Base-by-base conservation (phyloP, 768 basidiomycete genomes). In the Hypholoma sublateritium region DNA sequence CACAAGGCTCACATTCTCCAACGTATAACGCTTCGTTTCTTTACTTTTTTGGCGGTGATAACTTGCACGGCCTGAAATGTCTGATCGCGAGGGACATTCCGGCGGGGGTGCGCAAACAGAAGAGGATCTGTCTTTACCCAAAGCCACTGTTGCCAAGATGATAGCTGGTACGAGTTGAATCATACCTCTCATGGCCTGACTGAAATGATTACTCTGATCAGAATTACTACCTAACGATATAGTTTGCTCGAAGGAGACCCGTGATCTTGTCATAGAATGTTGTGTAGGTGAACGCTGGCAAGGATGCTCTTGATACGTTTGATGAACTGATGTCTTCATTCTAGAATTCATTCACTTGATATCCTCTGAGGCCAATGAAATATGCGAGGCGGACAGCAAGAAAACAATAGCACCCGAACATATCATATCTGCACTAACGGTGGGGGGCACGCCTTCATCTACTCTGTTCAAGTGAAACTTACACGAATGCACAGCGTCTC, bases 361-460 rank as follows among this genome's bases (percentile, higher is more conserved):
- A 69, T 96, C 97, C 16, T 93, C 95, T 8, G 94, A 98, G 70
- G 93, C 97, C 51, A 98, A 98, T 70, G 93, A 98, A 62, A 93
- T 98, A 59, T 99, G 97, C 67, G 97, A 98, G 69, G 89, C 93
- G 69, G 95, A 96, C 68, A 93, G 93, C 22, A 98, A 97, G 79
- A 99, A 99, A 78, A 99, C 97, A 1, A 98, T 99, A 65, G 91
- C 94, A 4, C 97, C 97, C 1, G 97, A 99, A 65, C 97, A 99
- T 68, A 95, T 98, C 43, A 89, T 98, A 28, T 77, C 82, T 21
- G 97, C 97, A 5, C 78, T 99, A 55, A 93, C 93, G 77, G 95
- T 72, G 11, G 42, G 46, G 9, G 16, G 39, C 37, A 22, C 21
- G 21, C 41, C 42, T 32, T 50, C 32, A 35, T n/a, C 22, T n/a